A percentile compares a stretch with the other conserved stretches of the same genome.
phyloP scores from a whole-genome alignment of 176 grass and related monocot genomes.

The Hsuehochloa calcarea region DNA sequence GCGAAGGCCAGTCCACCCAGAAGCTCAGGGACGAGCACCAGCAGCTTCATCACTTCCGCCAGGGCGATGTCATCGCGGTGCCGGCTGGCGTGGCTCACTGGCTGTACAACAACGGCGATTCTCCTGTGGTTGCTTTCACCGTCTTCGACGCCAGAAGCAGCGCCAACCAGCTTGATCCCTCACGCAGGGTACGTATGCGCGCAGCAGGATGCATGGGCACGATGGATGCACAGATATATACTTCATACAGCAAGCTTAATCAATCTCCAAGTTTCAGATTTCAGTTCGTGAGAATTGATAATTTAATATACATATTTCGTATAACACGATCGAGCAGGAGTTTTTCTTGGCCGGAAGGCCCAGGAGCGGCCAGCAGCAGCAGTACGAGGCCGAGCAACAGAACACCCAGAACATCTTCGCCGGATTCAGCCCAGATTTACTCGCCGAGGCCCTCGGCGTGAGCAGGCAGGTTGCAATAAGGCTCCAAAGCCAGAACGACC shows the following conservation, averaged over 20 bases:
- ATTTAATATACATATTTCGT: not conserved
- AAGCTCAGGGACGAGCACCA: slow-evolving; percentile 46
- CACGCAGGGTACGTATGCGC: slow-evolving; percentile 24
- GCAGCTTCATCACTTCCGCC: slow-evolving; percentile 30
- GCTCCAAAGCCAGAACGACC: slow-evolving; percentile 33
- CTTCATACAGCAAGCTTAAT: not conserved
- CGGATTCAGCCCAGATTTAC: slow-evolving; percentile 34
- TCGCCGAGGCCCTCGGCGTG: slow-evolving; percentile 39
- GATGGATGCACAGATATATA: not conserved
- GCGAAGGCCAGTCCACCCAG: not conserved
- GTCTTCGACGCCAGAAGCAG: slow-evolving; percentile 33
- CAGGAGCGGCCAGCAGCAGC: slow-evolving; percentile 8
- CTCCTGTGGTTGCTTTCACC: slow-evolving; percentile 23
- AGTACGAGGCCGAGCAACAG: slow-evolving; percentile 1
- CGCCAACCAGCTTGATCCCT: slow-evolving; percentile 39
- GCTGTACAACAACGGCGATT: slow-evolving; percentile 45
- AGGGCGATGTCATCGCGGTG: slow-evolving; percentile 39
- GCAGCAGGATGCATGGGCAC: not conserved
- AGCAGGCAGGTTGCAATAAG: slow-evolving; percentile 25
- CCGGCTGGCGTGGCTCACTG: slow-evolving; percentile 38
- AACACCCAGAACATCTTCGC: slow-evolving; percentile 35
- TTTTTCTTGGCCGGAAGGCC: slow-evolving; percentile 43
- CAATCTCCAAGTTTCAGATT: not conserved
- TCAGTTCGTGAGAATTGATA: not conserved
- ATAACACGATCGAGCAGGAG: slow-evolving; percentile 22